phyloP scores from a whole-genome alignment of 352 stramenopile species.

The Globisporangium megalacanthum region DNA sequence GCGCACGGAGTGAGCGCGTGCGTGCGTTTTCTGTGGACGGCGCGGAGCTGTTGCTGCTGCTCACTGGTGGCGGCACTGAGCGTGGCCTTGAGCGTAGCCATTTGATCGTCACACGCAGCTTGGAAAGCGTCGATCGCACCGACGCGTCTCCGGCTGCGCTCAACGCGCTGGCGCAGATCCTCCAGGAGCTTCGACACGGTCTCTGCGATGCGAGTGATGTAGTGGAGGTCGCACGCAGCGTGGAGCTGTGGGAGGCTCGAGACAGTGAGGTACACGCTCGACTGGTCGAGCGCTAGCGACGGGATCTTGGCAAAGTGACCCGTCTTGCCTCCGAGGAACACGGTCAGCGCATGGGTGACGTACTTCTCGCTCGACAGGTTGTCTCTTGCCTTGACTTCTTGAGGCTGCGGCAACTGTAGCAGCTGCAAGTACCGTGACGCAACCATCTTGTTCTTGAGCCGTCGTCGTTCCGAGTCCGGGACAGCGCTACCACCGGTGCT shows the following conservation, averaged over 20 bases:
- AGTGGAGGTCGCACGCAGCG: constrained; percentile 39
- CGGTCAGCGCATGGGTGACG: constrained; percentile 25
- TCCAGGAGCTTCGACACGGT: constrained; percentile 29
- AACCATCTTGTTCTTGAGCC: constrained; percentile 18
- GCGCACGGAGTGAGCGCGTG: constrained; percentile 20
- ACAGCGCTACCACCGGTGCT: not conserved
- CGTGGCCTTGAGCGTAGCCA: constrained; percentile 2
- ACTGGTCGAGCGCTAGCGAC: constrained; percentile 17
- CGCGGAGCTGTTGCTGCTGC: not conserved
- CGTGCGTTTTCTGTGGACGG: not conserved
- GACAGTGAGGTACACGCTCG: constrained; percentile 35
- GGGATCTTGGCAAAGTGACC: constrained; percentile 25
- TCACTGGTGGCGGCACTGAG: not conserved
- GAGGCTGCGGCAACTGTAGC: not conserved
- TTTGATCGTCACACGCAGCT: constrained; percentile 20
- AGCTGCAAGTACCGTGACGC: constrained; percentile 32
- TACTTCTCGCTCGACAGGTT: constrained; percentile 45
- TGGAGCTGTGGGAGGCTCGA: constrained; percentile 34
- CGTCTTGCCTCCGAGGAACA: constrained; percentile 29
- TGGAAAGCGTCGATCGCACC: constrained; percentile 22
- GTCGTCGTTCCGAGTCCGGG: constrained; percentile 19
- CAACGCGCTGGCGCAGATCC: constrained; percentile 28
- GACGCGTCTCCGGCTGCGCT: constrained; percentile 33
- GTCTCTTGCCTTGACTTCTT: not conserved
- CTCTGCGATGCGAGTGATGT: constrained; percentile 35